phyloP scores from a whole-genome alignment of 2,329 filamentous ascomycete species.

The Cladophialophora yegresii region DNA sequence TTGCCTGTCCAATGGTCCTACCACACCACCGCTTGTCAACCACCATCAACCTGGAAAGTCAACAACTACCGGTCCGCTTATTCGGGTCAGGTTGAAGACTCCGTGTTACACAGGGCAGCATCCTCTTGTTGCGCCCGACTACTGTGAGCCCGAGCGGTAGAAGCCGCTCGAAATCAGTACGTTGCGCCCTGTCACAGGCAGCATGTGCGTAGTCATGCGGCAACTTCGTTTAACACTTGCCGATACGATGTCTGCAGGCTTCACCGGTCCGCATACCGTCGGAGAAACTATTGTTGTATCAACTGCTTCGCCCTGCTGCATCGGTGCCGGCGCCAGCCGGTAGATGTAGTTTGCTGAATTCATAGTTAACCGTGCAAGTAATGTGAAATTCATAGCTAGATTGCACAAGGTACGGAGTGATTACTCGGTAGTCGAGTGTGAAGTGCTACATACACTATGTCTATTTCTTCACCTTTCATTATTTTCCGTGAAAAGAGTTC shows the following conservation, averaged over 20 bases:
- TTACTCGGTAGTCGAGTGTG: too few relatives aligned
- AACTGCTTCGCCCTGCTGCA: neutral
- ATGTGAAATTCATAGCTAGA: neutral
- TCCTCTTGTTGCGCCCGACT: slow-evolving; percentile 11
- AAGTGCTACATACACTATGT: too few relatives aligned
- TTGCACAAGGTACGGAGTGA: neutral
- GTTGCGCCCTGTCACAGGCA: neutral
- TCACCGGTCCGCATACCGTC: neutral
- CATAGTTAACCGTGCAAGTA: neutral
- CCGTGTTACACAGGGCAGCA: neutral
- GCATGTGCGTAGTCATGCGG: neutral
- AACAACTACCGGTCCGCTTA: neutral
- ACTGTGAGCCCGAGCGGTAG: neutral
- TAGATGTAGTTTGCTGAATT: too few relatives aligned
- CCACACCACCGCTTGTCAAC: slow-evolving; percentile 8
- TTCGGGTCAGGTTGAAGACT: neutral
- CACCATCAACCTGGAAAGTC: slow-evolving; percentile 14
- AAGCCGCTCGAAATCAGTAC: neutral
- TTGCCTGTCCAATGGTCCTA: slow-evolving; percentile 5
- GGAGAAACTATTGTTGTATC: neutral
- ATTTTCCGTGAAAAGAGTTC: too few relatives aligned
- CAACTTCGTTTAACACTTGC: neutral
- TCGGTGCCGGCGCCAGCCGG: neutral
- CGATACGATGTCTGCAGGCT: neutral
- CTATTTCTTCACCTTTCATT: too few relatives aligned